Evolutionary conservation across 2,329 filamentous ascomycete species (phyloP), one percentile per base, ranked within the genome.

Genomic region (Trichophyton equinum): DNA sequence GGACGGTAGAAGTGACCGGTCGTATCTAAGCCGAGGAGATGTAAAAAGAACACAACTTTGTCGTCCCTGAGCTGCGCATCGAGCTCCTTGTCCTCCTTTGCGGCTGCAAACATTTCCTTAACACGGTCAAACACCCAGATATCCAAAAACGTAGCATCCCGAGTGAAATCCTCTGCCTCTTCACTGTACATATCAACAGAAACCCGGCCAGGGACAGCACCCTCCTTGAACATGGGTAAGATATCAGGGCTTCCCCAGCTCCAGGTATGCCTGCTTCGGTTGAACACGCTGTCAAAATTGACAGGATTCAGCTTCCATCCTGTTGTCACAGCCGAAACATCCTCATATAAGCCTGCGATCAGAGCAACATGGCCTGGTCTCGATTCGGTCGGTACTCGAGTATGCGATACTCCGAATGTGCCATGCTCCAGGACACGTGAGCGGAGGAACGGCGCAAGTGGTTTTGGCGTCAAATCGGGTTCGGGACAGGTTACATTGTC

Each of bases 201-300:
- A 1, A 99, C 88, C 64, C 87, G 82, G 6, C 92, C 91, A 0
- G 89, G 87, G 8, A 89, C 85, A 25, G 94, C 92, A n/a, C 94
- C 94, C 61, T 91, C 82, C 71, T 95, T 85, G 71, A 99, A 99
- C 94, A 99, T 99, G 60, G 89, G 89, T 66, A 99, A 76, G 68
- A 99, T 99, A 74, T 99, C 94, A 1, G 94, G 94, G 70, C 91
- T 96, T 1, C 94, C 94, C 94, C 94, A 99, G 73, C 91, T 96
- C 94, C 94, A 99, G 6, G 95, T 99, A 75, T 99, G 95, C 53
- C 87, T 81, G 71, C 92, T 97, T 64, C 89, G 85, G 73, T 99
- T 99, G 82, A 99, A 99, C 9, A 99, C 91, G 69, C 92, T 97
- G 76, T 99, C 94, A 70, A 99, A 99, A 71, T 97, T 88, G 70